Evolutionary conservation across 2,329 filamentous ascomycete species (phyloP).

Genomic region (Venturia aucupariae): DNA sequence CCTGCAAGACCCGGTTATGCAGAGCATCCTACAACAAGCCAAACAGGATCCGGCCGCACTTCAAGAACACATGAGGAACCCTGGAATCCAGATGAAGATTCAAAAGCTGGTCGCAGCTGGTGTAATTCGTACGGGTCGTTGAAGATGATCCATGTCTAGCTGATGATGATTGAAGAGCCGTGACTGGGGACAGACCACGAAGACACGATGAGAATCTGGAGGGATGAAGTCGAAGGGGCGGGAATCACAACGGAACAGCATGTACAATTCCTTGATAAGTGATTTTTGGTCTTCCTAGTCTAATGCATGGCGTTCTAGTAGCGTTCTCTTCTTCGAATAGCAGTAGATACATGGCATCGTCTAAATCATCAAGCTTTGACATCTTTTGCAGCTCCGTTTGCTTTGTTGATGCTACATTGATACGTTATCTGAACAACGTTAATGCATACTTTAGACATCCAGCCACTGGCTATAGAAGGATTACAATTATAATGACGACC

Average conservation of each 20-base stretch:
- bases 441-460: too few species aligned
- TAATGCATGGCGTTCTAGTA: background rate
- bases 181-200: background rate
- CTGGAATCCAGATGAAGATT: conserved; percentile 74
- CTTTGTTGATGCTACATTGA: too few species aligned
- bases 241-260: background rate
- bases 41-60: conserved; percentile 87
- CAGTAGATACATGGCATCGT: background rate
- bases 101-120: conserved; percentile 91
- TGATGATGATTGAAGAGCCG: background rate
- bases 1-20: conserved; percentile 95
- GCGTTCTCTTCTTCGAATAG: background rate
- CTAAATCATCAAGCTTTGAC: background rate
- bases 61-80: conserved; percentile 95
- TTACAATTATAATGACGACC: too few species aligned
- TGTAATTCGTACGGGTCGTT: conserved; percentile 9
- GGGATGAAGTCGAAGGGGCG: background rate
- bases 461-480: too few species aligned
- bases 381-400: background rate
- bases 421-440: too few species aligned
- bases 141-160: background rate
- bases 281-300: background rate
- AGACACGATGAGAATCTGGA: background rate
- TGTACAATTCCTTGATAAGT: background rate
- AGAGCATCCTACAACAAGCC: conserved; percentile 92